Percentiles rank a stretch among this genome's conserved stretches.
phyloP scores from a whole-genome alignment of 2,329 filamentous ascomycete genomes.

The Cytospora schulzeri region DNA sequence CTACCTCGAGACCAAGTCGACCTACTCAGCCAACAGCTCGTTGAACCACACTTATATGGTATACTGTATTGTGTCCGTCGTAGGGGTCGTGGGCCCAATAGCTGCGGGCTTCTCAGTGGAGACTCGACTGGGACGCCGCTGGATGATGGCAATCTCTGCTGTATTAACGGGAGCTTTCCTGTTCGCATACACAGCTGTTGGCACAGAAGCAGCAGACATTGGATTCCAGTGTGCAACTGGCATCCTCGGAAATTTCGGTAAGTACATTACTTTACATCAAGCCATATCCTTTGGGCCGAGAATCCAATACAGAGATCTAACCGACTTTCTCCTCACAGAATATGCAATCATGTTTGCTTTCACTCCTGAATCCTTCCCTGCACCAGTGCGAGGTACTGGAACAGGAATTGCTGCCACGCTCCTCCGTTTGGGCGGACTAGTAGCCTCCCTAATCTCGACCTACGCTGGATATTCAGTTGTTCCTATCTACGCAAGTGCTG shows the following conservation, averaged over 20 bases:
- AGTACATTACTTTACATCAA: conserved; percentile 21
- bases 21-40: conserved; percentile 32
- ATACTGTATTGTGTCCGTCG: conserved; percentile 42
- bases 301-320: too few relatives aligned
- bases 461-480: conserved; percentile 45
- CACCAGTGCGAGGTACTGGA: conserved; percentile 56
- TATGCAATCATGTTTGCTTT: conserved; percentile 46
- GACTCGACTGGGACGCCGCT: conserved; percentile 44
- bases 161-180: conserved; percentile 49
- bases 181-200: conserved; percentile 47
- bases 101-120: conserved; percentile 45
- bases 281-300: not conserved
- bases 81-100: conserved; percentile 44
- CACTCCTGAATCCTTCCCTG: conserved; percentile 61
- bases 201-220: conserved; percentile 41
- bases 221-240: conserved; percentile 47
- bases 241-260: conserved; percentile 47
- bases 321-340: conserved; percentile 30
- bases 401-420: conserved; percentile 48
- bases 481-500: conserved; percentile 49
- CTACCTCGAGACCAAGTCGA: conserved; percentile 44
- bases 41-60: conserved; percentile 40
- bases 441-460: conserved; percentile 46
- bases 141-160: conserved; percentile 48
- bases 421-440: conserved; percentile 42